Conservation (phyloP, 768 basidiomycete genomes). For the Leccinum broughii region DNA sequence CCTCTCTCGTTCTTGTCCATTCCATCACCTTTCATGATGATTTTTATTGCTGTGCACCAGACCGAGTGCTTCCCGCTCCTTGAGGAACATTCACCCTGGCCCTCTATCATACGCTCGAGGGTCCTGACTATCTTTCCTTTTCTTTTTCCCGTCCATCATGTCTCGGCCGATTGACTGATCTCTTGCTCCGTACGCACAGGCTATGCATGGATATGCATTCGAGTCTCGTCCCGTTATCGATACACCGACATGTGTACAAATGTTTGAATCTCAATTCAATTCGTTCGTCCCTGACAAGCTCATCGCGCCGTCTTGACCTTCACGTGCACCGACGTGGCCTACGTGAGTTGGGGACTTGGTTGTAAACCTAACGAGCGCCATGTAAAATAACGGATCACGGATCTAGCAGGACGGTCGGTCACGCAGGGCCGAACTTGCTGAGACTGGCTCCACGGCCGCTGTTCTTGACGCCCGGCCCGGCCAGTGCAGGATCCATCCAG, state of each 20-base stretch:
- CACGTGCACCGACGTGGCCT: conserved; percentile 81
- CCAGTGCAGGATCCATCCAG: conserved; percentile 85
- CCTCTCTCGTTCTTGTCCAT: no score
- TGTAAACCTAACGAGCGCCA: conserved; percentile 41
- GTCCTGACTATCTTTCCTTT: conserved; percentile 20
- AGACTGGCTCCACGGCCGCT: conserved; percentile 83
- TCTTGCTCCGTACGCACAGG: background rate
- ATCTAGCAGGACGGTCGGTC: background rate
- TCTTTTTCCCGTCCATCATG: background rate
- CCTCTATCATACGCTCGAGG: conserved; percentile 36
- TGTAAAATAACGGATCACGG: background rate
- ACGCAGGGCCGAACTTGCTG: conserved; percentile 75
- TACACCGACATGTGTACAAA: background rate
- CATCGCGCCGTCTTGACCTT: conserved; percentile 45
- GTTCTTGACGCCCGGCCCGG: conserved; percentile 70
- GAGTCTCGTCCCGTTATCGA: background rate
- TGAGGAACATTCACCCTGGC: conserved; percentile 19
- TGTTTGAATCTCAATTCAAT: background rate
- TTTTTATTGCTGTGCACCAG: conserved; percentile 32
- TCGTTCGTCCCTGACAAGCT: background rate
- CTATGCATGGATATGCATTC: background rate
- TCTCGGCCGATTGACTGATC: conserved; percentile 3
- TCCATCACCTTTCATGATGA: no score
- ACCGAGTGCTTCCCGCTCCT: no score
- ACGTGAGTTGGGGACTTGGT: conserved; percentile 73